Evolutionary conservation across 2,329 filamentous ascomycete genomes (phyloP).

Genomic region (Onygenales sp.): DNA sequence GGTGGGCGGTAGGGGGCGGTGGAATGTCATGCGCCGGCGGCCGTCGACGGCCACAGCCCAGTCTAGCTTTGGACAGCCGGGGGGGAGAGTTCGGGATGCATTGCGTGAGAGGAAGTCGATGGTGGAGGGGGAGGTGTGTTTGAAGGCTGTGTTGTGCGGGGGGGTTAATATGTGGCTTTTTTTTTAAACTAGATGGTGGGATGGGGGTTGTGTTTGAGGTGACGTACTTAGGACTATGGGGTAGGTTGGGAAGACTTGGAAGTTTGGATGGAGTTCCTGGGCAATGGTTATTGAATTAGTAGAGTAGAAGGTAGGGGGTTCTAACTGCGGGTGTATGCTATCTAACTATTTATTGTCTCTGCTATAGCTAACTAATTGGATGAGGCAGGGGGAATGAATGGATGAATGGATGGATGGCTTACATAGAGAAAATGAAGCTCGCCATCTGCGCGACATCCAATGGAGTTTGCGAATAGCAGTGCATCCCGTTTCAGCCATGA

Average conservation of each 20-base stretch:
- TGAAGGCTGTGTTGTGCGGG: constrained; percentile 52
- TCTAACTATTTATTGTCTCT: no score
- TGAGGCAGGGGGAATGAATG: background rate
- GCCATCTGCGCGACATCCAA: constrained; percentile 63
- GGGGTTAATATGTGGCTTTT: background rate
- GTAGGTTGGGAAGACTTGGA: constrained; percentile 85
- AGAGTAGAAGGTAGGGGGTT: no score
- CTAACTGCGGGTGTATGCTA: no score
- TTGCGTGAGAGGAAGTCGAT: constrained; percentile 73
- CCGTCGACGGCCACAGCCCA: constrained; percentile 66
- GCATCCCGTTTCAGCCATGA: constrained; percentile 77
- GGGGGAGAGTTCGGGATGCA: constrained; percentile 53
- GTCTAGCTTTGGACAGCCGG: constrained; percentile 68
- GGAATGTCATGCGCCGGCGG: constrained; percentile 66
- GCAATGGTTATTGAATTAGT: background rate
- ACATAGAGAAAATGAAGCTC: constrained; percentile 91
- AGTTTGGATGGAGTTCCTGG: constrained; percentile 77
- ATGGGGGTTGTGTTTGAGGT: constrained; percentile 1
- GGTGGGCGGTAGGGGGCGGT: constrained; percentile 62
- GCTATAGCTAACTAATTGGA: background rate
- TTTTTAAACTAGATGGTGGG: background rate
- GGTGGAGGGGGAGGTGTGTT: constrained; percentile 63
- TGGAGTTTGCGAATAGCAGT: constrained; percentile 80
- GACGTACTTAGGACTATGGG: constrained; percentile 63
- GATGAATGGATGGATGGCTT: constrained; percentile 21